Evolutionary conservation across 2,329 filamentous ascomycete genomes (phyloP), one percentile per base, ranked within the genome.

Genomic region (Pyricularia grisea): DNA sequence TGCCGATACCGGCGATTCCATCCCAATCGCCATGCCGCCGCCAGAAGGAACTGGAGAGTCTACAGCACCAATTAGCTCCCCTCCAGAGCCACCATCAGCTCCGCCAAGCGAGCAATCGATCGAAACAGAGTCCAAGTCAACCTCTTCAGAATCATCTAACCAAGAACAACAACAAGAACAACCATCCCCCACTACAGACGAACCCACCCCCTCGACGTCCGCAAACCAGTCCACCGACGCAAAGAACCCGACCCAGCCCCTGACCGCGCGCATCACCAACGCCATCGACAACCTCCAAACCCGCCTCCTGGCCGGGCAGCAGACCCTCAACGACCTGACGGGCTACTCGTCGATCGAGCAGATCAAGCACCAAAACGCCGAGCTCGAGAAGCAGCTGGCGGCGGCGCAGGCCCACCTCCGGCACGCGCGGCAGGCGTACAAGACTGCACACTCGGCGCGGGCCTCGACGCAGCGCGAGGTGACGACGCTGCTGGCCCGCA

Each of bases 381-480:
- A 80, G 27, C 90, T 90, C 70, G 91, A 92, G 76, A 72, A 77
- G 11, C 82, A 82, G 58, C 87, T 91, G 33, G 81, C 81, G 25
- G 77, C 80, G 2, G 87, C 90, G 2, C 90, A 93, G 73, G 77
- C 80, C 27, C 84, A 83, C 25, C 91, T 98, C 68, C 89, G 90
- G 71, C 80, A 84, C 42, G 88, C 92, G 23, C 93, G 95, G 71
- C 83, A 86, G 67, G 84, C 85, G 66, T 97, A 98, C 82, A 91
- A 94, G 74, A 84, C 88, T n/a, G 92, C 93, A 36, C 94, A 95
- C 72, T 85, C 90, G 69, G 89, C 90, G 73, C 92, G 96, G 73
- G 90, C 92, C n/a, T 82, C 90, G 20, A 97, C 94, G 0, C 94
- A 98, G 80, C 92, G 95, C 73, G 95, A 99, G 82, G 94, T 98